A percentile compares a stretch with the other conserved stretches of the same genome.
These are phyloP conservation scores for Hanseniaspora pseudoguilliermondii DNA, from an alignment of 805 yeast species.

Conservation along the genomic window DNA sequence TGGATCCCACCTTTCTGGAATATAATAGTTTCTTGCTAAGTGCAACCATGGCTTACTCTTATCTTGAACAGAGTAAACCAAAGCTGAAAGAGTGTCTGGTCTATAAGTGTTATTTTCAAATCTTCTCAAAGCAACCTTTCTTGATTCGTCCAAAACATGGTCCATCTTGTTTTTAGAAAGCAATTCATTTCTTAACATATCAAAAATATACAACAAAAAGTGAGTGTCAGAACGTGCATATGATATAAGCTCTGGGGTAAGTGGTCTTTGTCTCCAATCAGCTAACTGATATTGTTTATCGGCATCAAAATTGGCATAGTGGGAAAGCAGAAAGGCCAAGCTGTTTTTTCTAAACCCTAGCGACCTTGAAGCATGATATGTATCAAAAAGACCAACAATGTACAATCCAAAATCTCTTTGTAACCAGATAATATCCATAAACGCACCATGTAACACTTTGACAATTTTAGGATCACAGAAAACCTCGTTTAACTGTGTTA, in stretches of 20 bases:
- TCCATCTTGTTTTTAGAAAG: slow-evolving; percentile 39
- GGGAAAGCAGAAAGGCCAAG: slow-evolving; percentile 70
- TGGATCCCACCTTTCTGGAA: slow-evolving; percentile 41
- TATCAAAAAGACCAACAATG: slow-evolving; percentile 80
- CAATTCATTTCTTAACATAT: slow-evolving; percentile 53
- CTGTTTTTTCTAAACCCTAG: slow-evolving; percentile 74
- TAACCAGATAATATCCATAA: slow-evolving; percentile 92
- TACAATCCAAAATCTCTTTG: slow-evolving; percentile 91
- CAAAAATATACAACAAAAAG: slow-evolving; percentile 69
- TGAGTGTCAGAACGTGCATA: slow-evolving; percentile 96
- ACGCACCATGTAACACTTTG: slow-evolving; percentile 92
- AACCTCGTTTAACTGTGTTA: slow-evolving; percentile 52
- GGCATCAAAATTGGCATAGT: slow-evolving; percentile 69
- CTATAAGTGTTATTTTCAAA: slow-evolving; percentile 70
- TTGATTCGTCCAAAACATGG: slow-evolving; percentile 58
- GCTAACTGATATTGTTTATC: slow-evolving; percentile 91
- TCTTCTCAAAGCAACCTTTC: slow-evolving; percentile 66
- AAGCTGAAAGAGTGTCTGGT: slow-evolving; percentile 24
- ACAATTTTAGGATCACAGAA: slow-evolving; percentile 71
- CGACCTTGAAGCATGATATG: slow-evolving; percentile 74
- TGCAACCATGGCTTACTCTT: slow-evolving; percentile 55
- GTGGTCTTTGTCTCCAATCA: slow-evolving; percentile 90
- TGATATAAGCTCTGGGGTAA: slow-evolving; percentile 57
- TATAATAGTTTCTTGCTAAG: slow-evolving; percentile 50
- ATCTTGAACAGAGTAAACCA: slow-evolving; percentile 40